Evolutionary conservation across 345 rosid genomes (phyloP), one percentile per base, ranked within the genome.

Genomic region (Ricinus communis): DNA sequence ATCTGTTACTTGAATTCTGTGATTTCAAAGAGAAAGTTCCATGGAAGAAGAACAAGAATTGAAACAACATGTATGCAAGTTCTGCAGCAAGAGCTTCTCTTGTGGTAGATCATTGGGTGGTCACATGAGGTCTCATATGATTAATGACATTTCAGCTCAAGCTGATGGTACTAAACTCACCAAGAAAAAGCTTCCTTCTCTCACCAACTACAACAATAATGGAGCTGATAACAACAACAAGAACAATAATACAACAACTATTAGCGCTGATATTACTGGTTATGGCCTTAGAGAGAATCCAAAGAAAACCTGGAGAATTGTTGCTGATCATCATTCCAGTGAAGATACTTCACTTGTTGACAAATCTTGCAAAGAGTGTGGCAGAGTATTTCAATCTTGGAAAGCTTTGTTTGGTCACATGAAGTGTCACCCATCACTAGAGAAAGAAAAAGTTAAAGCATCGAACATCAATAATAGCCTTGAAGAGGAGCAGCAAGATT

Each of bases 51-150:
- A 53, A 11, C 59, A 60, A 61, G 79, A 73, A 75, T 70, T 72
- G 30, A 84, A 81, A 62, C 84, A 81, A 60, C 84, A 79, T 78
- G 82, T 66, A 30, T 88, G 92, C 80, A 88, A 84, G 71, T 82
- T 88, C 70, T 88, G 93, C 82, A 68, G 77, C 85, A 86, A 87
- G 79, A 83, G 85, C 65, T 86, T 85, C 72, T 71, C 78, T 10
- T 75, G 89, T 74, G 91, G 93, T 15, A 88, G 88, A 82, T 87
- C 90, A 43, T 71, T 88, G 76, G 93, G 93, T 25, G 93, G 93
- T 67, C 93, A 86, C 79, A 82, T 87, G 89, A 85, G 91, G 85
- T 88, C 90, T 74, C 93, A 86, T 53, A 73, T 82, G 82, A 69
- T 74, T 58, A 70, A 71, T 77, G 71, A 77, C 67, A 76, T 78